Conservation (phyloP, 805 yeast species). For the Nadsonia fulvescens region DNA sequence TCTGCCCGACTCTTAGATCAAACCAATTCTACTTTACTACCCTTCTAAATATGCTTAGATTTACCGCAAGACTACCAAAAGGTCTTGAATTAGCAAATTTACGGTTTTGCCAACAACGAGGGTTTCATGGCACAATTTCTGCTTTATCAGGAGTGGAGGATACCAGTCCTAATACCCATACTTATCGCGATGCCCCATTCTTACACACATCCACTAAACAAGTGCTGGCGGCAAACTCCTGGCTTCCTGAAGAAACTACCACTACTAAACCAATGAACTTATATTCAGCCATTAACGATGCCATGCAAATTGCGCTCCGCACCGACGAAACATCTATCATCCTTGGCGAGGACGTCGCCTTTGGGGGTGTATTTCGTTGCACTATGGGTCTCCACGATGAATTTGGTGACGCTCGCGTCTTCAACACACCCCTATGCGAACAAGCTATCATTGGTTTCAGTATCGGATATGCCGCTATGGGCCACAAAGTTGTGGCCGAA, state of each 20-base stretch:
- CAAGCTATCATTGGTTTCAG: conserved; percentile 86
- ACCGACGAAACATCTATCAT: conserved; percentile 77
- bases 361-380: conserved; percentile 89
- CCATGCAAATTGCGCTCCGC: conserved; percentile 73
- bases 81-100: too few species aligned
- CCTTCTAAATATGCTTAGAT: too few species aligned
- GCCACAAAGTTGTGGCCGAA: conserved; percentile 81
- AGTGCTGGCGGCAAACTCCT: conserved; percentile 2
- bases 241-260: too few species aligned
- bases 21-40: too few species aligned
- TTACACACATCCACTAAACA: too few species aligned
- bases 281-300: conserved; percentile 67
- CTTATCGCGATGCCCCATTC: too few species aligned
- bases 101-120: too few species aligned
- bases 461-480: conserved; percentile 76
- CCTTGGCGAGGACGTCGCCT: conserved; percentile 92
- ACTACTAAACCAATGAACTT: conserved; percentile 17
- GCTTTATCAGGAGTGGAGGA: too few species aligned
- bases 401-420: conserved; percentile 71
- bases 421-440: conserved; percentile 87
- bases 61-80: too few species aligned
- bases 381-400: conserved; percentile 79
- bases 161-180: too few species aligned
- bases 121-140: too few species aligned
- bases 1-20: too few species aligned